A percentile compares a stretch with the other conserved stretches of the same genome.
These are phyloP conservation scores for Aspergillus floridensis DNA, from an alignment of 2,329 filamentous ascomycete species.

Conservation along the genomic window DNA sequence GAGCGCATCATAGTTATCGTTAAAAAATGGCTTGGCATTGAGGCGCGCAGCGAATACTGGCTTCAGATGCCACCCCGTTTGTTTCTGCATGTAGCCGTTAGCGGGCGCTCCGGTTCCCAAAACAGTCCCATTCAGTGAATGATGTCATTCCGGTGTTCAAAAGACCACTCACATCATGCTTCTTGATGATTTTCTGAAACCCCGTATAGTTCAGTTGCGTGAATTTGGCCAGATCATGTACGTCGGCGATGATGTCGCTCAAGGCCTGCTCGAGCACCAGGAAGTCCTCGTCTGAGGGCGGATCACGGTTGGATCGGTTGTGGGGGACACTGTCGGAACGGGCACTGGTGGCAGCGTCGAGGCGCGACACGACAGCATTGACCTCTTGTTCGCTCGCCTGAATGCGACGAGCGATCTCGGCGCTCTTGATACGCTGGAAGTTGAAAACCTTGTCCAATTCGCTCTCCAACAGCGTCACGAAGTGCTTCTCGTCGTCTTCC, in stretches of 20 bases:
- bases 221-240: slow-evolving; percentile 96
- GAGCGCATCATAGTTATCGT: slow-evolving; percentile 96
- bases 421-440: slow-evolving; percentile 95
- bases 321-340: slow-evolving; percentile 34
- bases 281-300: slow-evolving; percentile 85
- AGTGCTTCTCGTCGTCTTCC: slow-evolving; percentile 85
- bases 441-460: slow-evolving; percentile 97
- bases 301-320: slow-evolving; percentile 19
- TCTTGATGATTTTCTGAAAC: slow-evolving; percentile 99
- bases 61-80: slow-evolving; percentile 87
- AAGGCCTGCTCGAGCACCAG: slow-evolving; percentile 89
- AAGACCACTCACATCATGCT: slow-evolving; percentile 74
- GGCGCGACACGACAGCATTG: slow-evolving; percentile 74
- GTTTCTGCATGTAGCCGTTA: slow-evolving; percentile 62
- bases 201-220: slow-evolving; percentile 98
- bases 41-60: slow-evolving; percentile 94
- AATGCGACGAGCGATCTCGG: slow-evolving; percentile 91
- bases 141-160: neutral
- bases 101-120: neutral
- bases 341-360: slow-evolving; percentile 56
- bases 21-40: slow-evolving; percentile 97
- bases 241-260: slow-evolving; percentile 96
- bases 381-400: slow-evolving; percentile 86
- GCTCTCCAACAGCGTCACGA: slow-evolving; percentile 80
- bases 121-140: neutral